Evolutionary conservation across 169 alveolate genomes (phyloP), one percentile per base, ranked within the genome.

Genomic region (Plasmodium adleri): DNA sequence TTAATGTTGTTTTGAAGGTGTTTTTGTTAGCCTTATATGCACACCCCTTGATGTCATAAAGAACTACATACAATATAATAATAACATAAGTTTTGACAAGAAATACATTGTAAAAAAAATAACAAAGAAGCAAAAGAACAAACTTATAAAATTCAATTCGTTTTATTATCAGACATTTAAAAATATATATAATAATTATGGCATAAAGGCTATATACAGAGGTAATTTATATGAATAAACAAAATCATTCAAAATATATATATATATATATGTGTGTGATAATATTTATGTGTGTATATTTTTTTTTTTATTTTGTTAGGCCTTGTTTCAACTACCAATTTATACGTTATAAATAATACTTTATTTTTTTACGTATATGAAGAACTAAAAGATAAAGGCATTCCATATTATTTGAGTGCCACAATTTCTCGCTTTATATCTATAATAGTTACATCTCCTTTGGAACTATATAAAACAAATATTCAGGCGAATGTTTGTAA

Each of bases 11-110:
- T n/a, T 47, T 66, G 17, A 47, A 83, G 91, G 91, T 15, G 47
- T 83, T 54, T 70, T 67, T 26, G 91, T 83, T 26, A 83, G 91
- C 22, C 71, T 92, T 24, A 74, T 74, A 54, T 86, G 94, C 17
- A 92, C 94, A n/a, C 93, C 93, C n/a, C 88, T 92, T 17, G 94
- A 92, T 71, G 93, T 92, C 12, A 68, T 92, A 66, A 92, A 92
- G 63, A 92, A 92, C 45, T 92, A 92, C 52, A 80, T 88, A 60
- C 76, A 80, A 26, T 92, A 87, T 47, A 91, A 72, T 28, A 83
- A 66, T 45, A 83, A 83, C 62, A 67, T 70, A 28, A 83, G 62
- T 49, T 54, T 83, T 72, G 91, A 83, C 72, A 83, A 83, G 32
- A 83, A 83, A 26, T 83, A 83, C 50, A 83, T 83, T 67, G 28